Evolutionary conservation across 441 rosid species (phyloP).

Genomic region (Manihot esculenta): DNA sequence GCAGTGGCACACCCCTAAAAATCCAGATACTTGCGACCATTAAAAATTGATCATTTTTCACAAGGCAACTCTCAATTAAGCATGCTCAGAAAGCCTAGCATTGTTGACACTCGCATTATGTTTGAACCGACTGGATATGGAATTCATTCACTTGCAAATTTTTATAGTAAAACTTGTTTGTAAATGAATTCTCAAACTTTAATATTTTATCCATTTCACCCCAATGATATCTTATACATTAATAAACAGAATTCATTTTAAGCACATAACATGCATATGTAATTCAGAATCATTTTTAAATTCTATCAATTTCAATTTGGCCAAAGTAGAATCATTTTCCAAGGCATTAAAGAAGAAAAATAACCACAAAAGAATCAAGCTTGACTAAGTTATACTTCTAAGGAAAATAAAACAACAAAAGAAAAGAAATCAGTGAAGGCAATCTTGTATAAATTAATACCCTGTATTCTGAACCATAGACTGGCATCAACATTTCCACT

Average conservation of each 20-base stretch:
- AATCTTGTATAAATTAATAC: not conserved
- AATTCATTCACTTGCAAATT: not conserved
- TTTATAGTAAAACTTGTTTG: not conserved
- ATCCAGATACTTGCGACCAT: not conserved
- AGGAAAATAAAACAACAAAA: not conserved
- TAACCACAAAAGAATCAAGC: not conserved
- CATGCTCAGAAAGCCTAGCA: not conserved
- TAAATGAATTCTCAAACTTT: not conserved
- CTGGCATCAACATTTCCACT: not conserved
- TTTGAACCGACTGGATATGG: not conserved
- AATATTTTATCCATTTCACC: no score
- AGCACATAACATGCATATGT: not conserved
- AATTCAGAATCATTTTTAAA: not conserved
- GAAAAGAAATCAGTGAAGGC: not conserved
- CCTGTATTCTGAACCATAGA: not conserved
- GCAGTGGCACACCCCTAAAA: not conserved
- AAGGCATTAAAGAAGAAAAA: not conserved
- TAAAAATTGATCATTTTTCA: not conserved
- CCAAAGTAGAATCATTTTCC: not conserved
- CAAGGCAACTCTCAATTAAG: not conserved
- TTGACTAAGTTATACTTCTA: not conserved
- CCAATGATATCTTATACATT: not conserved
- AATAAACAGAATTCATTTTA: not conserved
- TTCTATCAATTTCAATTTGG: not conserved
- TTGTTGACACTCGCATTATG: not conserved